A percentile compares a stretch with the other conserved stretches of the same genome.
Conservation (phyloP, 139 green algal genomes). For the Chlorella sp. region DNA sequence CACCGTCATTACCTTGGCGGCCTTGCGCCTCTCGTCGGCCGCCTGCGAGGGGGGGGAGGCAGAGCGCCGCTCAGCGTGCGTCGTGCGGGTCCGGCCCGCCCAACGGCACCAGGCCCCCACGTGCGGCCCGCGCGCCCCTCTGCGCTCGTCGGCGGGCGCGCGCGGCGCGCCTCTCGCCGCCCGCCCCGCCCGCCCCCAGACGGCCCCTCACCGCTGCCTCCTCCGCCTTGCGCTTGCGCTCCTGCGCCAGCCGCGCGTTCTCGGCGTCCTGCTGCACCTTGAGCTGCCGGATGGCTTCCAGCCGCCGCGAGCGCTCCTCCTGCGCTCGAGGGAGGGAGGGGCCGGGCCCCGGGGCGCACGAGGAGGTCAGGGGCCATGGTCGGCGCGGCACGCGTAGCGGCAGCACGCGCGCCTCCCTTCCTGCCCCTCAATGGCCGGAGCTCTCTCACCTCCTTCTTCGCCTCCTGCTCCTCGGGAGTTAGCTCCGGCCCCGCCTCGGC, state of each 20-base stretch:
- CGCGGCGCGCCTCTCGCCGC: too few relatives aligned
- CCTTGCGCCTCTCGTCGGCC: conserved; percentile 3
- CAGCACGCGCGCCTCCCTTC: not conserved
- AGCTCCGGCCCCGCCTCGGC: not conserved
- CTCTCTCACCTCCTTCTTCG: conserved; percentile 18
- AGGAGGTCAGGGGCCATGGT: not conserved
- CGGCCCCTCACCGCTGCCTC: too few relatives aligned
- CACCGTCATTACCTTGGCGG: conserved; percentile 10
- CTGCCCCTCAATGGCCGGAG: not conserved
- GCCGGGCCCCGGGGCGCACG: not conserved
- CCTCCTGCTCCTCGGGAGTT: not conserved
- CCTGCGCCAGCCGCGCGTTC: conserved; percentile 47
- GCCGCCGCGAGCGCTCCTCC: conserved; percentile 52
- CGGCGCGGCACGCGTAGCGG: too few relatives aligned
- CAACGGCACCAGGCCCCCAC: too few relatives aligned
- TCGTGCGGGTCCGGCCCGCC: too few relatives aligned
- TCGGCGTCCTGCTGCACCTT: conserved; percentile 39
- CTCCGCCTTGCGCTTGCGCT: conserved; percentile 31
- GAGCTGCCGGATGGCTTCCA: conserved; percentile 24
- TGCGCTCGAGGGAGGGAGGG: not conserved
- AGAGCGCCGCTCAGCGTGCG: too few relatives aligned
- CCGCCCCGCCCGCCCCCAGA: too few relatives aligned
- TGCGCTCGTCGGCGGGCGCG: too few relatives aligned
- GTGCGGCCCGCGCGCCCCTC: too few relatives aligned
- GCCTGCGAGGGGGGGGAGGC: too few relatives aligned